Conservation (phyloP, 805 yeast genomes). For the Ogataea trehalophila region DNA sequence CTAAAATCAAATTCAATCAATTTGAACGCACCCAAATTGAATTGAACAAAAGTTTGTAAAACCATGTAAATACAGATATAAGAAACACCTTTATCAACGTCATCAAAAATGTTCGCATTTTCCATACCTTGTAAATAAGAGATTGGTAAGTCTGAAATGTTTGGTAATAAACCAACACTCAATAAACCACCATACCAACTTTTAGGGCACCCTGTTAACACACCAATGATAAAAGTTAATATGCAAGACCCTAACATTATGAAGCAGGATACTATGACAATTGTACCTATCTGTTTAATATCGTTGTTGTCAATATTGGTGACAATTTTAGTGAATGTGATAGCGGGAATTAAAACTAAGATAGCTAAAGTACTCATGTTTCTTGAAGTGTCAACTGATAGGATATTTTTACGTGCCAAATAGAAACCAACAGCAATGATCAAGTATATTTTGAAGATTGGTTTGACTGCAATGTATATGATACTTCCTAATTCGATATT, state of each 20-base stretch:
- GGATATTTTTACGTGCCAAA: slow-evolving; percentile 57
- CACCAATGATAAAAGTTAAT: slow-evolving; percentile 36
- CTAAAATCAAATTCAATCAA: slow-evolving; percentile 68
- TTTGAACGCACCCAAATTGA: slow-evolving; percentile 71
- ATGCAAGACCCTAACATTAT: slow-evolving; percentile 42
- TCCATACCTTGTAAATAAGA: slow-evolving; percentile 76
- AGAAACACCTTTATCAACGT: slow-evolving; percentile 73
- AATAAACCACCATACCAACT: slow-evolving; percentile 70
- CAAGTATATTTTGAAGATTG: slow-evolving; percentile 77
- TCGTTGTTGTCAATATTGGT: slow-evolving; percentile 60
- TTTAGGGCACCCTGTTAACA: slow-evolving; percentile 57
- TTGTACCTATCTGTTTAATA: slow-evolving; percentile 65
- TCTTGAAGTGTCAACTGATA: slow-evolving; percentile 62
- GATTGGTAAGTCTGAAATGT: slow-evolving; percentile 78
- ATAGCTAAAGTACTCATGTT: slow-evolving; percentile 68
- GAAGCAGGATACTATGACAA: slow-evolving; percentile 43
- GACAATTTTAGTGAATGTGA: slow-evolving; percentile 72
- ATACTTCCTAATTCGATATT: slow-evolving; percentile 48
- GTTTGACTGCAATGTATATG: slow-evolving; percentile 76
- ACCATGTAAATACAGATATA: slow-evolving; percentile 75
- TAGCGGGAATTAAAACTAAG: slow-evolving; percentile 65
- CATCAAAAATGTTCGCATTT: slow-evolving; percentile 52
- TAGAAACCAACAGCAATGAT: slow-evolving; percentile 63
- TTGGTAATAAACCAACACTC: slow-evolving; percentile 71
- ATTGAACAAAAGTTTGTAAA: slow-evolving; percentile 60